Conservation (phyloP, 1,139 yeast species). For the Saccharomycopsis hybrid region DNA sequence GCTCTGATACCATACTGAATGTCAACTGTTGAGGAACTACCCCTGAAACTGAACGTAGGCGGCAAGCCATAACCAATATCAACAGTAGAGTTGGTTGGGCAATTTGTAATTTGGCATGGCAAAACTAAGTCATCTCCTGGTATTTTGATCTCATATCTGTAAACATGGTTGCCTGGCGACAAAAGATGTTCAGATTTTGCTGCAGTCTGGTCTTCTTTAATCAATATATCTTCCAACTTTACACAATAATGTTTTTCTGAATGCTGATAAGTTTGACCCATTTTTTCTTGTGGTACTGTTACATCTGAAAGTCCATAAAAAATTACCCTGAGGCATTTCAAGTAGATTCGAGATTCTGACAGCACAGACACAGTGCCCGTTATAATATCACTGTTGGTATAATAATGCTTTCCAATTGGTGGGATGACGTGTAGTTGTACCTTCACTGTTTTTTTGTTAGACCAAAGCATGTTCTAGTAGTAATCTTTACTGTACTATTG, state of each 20-base stretch:
- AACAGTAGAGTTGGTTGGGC: not conserved
- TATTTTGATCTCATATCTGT: conserved; percentile 2
- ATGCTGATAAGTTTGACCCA: conserved; percentile 3
- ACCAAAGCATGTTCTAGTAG: conserved; percentile 1
- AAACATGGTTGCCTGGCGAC: conserved; percentile 7
- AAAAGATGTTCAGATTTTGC: not conserved
- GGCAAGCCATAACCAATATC: conserved; percentile 6
- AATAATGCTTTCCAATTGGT: conserved; percentile 10
- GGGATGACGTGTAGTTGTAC: not conserved
- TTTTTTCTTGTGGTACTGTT: conserved; percentile 4
- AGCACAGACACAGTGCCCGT: conserved; percentile 7
- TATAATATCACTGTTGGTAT: conserved; percentile 13
- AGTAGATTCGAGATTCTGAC: not conserved
- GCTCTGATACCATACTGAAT: conserved; percentile 14
- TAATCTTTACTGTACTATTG: no score
- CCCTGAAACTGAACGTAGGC: conserved; percentile 11
- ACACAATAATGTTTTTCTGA: conserved; percentile 11
- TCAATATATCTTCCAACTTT: conserved; percentile 2
- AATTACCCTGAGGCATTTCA: conserved; percentile 6
- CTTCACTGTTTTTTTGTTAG: not conserved
- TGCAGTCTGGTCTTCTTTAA: not conserved
- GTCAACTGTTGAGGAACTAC: conserved; percentile 5
- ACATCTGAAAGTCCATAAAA: conserved; percentile 13
- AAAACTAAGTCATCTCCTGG: conserved; percentile 8
- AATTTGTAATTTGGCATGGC: conserved; percentile 6